These are phyloP conservation scores for Cyberlindnera xishuangbannaensis DNA, from an alignment of 805 yeast genomes.

Conservation along the genomic window DNA sequence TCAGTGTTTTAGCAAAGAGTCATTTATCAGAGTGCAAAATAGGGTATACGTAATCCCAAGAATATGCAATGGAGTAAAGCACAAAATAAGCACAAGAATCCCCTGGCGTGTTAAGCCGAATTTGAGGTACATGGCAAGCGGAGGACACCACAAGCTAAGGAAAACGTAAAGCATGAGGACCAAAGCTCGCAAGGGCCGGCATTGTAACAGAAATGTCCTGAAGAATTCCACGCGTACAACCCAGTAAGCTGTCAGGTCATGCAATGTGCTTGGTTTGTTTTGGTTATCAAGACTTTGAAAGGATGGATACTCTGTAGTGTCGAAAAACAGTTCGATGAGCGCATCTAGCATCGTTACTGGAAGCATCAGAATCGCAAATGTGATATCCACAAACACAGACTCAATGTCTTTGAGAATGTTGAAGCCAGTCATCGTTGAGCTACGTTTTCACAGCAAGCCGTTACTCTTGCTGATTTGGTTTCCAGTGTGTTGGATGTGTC, in stretches of 20 bases:
- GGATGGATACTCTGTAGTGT: constrained; percentile 8
- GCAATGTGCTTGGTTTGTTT: too few relatives aligned
- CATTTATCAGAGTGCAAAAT: too few relatives aligned
- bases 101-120: neutral
- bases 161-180: neutral
- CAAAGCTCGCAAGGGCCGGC: too few relatives aligned
- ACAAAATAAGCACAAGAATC: neutral
- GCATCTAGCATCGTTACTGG: constrained; percentile 1
- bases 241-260: too few relatives aligned
- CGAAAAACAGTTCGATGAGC: constrained; percentile 4
- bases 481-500: too few relatives aligned
- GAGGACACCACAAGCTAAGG: neutral
- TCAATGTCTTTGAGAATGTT: neutral
- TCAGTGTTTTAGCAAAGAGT: too few relatives aligned
- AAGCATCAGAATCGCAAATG: constrained; percentile 4
- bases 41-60: neutral
- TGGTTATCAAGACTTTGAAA: too few relatives aligned
- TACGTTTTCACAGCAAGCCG: too few relatives aligned
- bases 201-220: too few relatives aligned
- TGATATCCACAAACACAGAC: constrained; percentile 2
- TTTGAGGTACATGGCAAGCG: neutral
- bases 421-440: neutral
- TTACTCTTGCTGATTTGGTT: too few relatives aligned
- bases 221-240: too few relatives aligned
- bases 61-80: neutral